Evolutionary conservation across 495 filamentous ascomycete genomes (phyloP), one percentile per base, ranked within the genome.

Genomic region (Darksidea phi): DNA sequence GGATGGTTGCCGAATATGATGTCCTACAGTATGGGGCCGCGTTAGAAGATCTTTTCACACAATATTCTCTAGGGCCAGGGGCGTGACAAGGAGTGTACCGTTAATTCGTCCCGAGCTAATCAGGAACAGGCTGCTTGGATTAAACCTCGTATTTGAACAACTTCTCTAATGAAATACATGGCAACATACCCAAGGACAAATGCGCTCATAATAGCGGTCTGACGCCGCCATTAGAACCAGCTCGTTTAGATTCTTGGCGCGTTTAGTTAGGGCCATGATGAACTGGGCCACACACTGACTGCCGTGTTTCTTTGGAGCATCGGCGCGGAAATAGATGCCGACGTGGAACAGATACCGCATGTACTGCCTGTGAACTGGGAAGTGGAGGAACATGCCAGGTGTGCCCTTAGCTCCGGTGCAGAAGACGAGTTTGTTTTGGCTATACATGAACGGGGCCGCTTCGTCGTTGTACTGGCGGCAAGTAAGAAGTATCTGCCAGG

Each of bases 401-500:
- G 43, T 17, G 36, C 60, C 60, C 2, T 18, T 15, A 2, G n/a
- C 6, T 1, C 60, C 60, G 43, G 60, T 63, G 54, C 60, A 63
- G 34, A 63, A 63, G 8, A 56, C 49, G 17, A 66, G 23, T 3
- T 15, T 21, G 37, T 60, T 59, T 20, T 51, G 43, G 2, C 56
- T 36, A 34, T 66, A 60, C 38, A 66, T 18, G 45, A 60, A 60
- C 3, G 48, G 51, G 0, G 23, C 56, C 10, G 56, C 56, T 38
- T 66, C 63, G 13, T 66, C 49, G 41, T 66, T 43, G 37, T 60
- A 66, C 28, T 51, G n/a, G 1, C 50, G 49, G 45, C 63, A 66
- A 25, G 63, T 66, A 13, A 8, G 36, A 20, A 66, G 42, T 11
- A 66, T 66, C 48, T 49, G 43, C 28, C 52, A 50, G 15, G 60